These are phyloP conservation scores for Globisporangium viniferum DNA, from an alignment of 352 stramenopile genomes.

Conservation along the genomic window DNA sequence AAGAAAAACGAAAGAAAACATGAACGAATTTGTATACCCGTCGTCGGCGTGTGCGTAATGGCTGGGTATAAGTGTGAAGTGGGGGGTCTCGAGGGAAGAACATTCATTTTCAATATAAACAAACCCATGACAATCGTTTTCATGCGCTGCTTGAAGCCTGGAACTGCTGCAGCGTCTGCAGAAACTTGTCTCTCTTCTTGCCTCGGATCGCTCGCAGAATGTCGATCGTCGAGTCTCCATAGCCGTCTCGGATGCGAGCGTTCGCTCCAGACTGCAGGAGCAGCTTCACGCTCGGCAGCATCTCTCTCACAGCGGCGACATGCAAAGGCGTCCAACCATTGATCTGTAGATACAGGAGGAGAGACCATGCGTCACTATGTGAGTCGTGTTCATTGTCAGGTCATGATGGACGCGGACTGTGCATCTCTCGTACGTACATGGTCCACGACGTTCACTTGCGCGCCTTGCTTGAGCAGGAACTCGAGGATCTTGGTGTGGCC, in stretches of 20 bases:
- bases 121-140: background rate
- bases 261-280: constrained; percentile 45
- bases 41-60: background rate
- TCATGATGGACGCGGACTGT: background rate
- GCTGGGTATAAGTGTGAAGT: background rate
- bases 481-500: constrained; percentile 50
- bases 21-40: background rate
- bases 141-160: constrained; percentile 9
- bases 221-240: constrained; percentile 50
- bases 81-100: background rate
- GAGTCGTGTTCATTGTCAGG: background rate
- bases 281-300: constrained; percentile 39
- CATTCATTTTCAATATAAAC: constrained; percentile 3
- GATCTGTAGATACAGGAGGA: constrained; percentile 20
- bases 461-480: constrained; percentile 38
- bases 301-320: constrained; percentile 51
- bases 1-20: background rate
- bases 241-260: constrained; percentile 37
- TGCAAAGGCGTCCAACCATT: constrained; percentile 73
- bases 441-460: constrained; percentile 54
- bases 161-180: constrained; percentile 38
- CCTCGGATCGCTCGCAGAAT: constrained; percentile 31
- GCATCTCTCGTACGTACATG: constrained; percentile 32
- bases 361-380: background rate
- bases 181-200: constrained; percentile 41